Evolutionary conservation across 768 basidiomycete species (phyloP), one percentile per base, ranked within the genome.

Genomic region (Rhodotorula paludigena): DNA sequence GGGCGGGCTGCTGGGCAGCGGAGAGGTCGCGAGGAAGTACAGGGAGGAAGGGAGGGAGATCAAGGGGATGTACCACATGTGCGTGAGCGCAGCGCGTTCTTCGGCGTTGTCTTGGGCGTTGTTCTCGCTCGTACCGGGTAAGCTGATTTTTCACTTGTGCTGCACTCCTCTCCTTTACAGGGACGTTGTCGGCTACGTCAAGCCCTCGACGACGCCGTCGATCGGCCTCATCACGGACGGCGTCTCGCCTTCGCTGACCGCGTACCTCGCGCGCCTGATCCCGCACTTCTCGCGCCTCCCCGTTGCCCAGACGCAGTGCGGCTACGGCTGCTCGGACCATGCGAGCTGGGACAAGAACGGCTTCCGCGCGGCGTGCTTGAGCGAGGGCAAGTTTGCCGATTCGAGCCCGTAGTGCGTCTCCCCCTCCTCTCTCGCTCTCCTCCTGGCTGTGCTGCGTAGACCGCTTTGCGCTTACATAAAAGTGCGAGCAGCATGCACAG

Each of bases 111-210:
- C n/a, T n/a, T n/a, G n/a, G n/a, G n/a, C n/a, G n/a, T n/a, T n/a
- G n/a, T n/a, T n/a, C n/a, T n/a, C n/a, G n/a, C n/a, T n/a, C n/a
- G n/a, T n/a, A n/a, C n/a, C n/a, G n/a, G n/a, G n/a, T n/a, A n/a
- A n/a, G n/a, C n/a, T n/a, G n/a, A n/a, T n/a, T n/a, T n/a, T n/a
- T n/a, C n/a, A n/a, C n/a, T n/a, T n/a, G n/a, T n/a, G n/a, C n/a
- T n/a, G n/a, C n/a, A n/a, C n/a, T n/a, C n/a, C n/a, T n/a, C n/a
- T n/a, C n/a, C n/a, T n/a, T n/a, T 6, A 61, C 64, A 66, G 66
- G 63, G 74, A 80, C 64, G 79, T 80, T 71, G 79, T 78, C 25
- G 81, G 77, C 44, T 75, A 69, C 65, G 63, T 76, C 69, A 76
- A 76, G 62, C 65, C 66, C 1, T 71, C 71, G 23, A 75, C 77